These are phyloP conservation scores for Pseudonitzschia delicatissima DNA, from an alignment of 108 stramenopile species.

Conservation along the genomic window DNA sequence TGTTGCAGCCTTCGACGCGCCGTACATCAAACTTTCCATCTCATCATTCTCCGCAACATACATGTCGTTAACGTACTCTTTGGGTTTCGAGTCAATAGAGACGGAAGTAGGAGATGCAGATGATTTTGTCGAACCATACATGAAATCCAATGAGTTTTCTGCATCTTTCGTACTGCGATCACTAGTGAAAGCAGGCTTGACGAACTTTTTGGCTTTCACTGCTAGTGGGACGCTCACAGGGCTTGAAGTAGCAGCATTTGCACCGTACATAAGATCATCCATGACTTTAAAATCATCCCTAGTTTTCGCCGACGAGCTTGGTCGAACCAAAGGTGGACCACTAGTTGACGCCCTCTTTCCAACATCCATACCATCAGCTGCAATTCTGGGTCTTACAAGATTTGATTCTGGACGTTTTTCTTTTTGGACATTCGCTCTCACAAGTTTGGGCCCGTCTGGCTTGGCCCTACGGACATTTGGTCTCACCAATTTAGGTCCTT, in stretches of 20 bases:
- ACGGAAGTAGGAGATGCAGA: background rate
- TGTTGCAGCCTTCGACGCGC: background rate
- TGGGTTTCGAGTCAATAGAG: background rate
- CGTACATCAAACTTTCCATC: background rate
- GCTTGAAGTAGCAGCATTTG: background rate
- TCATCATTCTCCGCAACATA: background rate
- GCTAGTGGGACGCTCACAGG: background rate
- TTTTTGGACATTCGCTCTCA: conserved; percentile 3
- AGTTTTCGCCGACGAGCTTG: background rate
- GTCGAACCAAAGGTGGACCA: background rate
- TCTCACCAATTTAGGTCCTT: conserved; percentile 2
- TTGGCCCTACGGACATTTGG: background rate
- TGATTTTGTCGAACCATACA: background rate
- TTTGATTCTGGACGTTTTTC: background rate
- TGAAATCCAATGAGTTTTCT: background rate
- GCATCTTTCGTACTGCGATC: background rate
- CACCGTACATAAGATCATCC: conserved; percentile 1
- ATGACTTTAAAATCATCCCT: background rate
- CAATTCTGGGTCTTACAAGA: background rate
- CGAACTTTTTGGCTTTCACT: background rate
- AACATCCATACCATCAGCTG: background rate
- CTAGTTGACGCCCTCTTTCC: background rate
- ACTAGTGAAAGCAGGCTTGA: background rate
- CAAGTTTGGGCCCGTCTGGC: conserved; percentile 3
- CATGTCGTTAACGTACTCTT: background rate